A percentile compares a stretch with the other conserved stretches of the same genome.
These are phyloP conservation scores for Nicotiana undulata DNA, from an alignment of 257 asterid species.

Conservation along the genomic window DNA sequence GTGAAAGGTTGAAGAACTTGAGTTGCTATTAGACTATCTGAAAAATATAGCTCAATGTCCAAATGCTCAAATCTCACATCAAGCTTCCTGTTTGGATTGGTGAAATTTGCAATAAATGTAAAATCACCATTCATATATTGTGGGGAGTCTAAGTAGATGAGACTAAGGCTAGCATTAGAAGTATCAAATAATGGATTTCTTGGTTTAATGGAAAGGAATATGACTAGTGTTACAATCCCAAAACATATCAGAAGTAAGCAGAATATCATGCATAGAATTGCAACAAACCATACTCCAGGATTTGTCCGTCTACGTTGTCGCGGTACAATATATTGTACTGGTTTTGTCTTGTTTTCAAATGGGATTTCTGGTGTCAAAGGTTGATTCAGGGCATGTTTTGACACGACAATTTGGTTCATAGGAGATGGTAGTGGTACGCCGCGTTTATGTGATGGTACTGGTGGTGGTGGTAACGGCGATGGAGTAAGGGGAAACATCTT, in stretches of 20 bases:
- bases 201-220: slow-evolving; percentile 52
- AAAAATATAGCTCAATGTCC: slow-evolving; percentile 50
- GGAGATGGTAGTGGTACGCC: slow-evolving; percentile 32
- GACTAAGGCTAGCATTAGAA: slow-evolving; percentile 46
- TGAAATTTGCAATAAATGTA: slow-evolving; percentile 58
- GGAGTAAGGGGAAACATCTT: slow-evolving; percentile 35
- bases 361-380: slow-evolving; percentile 29
- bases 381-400: slow-evolving; percentile 27
- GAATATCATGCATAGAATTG: slow-evolving; percentile 61
- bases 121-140: slow-evolving; percentile 48
- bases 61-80: slow-evolving; percentile 54
- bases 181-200: slow-evolving; percentile 61
- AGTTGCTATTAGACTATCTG: slow-evolving; percentile 39
- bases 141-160: slow-evolving; percentile 43
- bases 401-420: slow-evolving; percentile 21
- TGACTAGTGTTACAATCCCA: slow-evolving; percentile 53
- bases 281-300: slow-evolving; percentile 62
- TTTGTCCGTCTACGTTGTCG: slow-evolving; percentile 39
- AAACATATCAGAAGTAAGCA: slow-evolving; percentile 58
- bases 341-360: slow-evolving; percentile 25
- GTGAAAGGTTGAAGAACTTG: slow-evolving; percentile 51
- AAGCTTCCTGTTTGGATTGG: slow-evolving; percentile 77
- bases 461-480: slow-evolving; percentile 25
- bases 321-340: slow-evolving; percentile 43
- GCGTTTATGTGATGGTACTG: slow-evolving; percentile 20